A percentile compares a stretch with the other conserved stretches of the same genome.
phyloP scores from a whole-genome alignment of 345 rosid species.

The Schrenkiella parvula region DNA sequence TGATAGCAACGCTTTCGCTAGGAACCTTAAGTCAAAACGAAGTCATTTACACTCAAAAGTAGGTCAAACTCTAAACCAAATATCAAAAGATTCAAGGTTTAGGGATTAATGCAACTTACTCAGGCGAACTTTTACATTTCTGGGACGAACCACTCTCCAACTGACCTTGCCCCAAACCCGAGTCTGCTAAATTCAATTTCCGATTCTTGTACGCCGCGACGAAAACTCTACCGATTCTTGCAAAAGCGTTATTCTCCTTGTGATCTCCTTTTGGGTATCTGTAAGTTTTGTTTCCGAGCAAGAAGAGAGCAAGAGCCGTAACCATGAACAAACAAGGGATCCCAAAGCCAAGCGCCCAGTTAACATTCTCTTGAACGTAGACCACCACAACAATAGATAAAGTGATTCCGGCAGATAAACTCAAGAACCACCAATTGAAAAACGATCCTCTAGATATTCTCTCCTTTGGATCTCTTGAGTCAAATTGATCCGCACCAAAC shows the following conservation, averaged over 20 bases:
- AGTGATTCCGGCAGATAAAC: conserved; percentile 18
- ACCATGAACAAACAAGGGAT: conserved; percentile 33
- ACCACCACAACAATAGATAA: conserved; percentile 13
- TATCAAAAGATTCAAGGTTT: not conserved
- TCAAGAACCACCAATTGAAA: conserved; percentile 34
- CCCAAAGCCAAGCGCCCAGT: conserved; percentile 28
- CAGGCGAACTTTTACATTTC: not conserved
- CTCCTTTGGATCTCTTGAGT: conserved; percentile 15
- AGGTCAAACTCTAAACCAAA: not conserved
- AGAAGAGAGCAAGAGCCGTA: conserved; percentile 28
- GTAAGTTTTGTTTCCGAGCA: conserved; percentile 23
- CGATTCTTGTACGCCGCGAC: conserved; percentile 16
- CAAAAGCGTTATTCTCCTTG: conserved; percentile 7
- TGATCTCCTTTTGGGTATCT: not conserved
- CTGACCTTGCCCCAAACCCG: conserved; percentile 9
- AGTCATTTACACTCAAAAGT: not conserved
- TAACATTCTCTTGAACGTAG: conserved; percentile 22
- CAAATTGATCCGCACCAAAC: conserved; percentile 34
- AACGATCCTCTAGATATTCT: conserved; percentile 20
- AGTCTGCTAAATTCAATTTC: not conserved
- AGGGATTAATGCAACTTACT: conserved; percentile 15
- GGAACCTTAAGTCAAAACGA: conserved; percentile 29
- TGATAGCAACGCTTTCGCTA: conserved; percentile 40
- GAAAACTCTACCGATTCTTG: conserved; percentile 26
- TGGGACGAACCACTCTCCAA: conserved; percentile 1